phyloP scores from a whole-genome alignment of 129 eudicot species.

The Helianthus tuberosus region DNA sequence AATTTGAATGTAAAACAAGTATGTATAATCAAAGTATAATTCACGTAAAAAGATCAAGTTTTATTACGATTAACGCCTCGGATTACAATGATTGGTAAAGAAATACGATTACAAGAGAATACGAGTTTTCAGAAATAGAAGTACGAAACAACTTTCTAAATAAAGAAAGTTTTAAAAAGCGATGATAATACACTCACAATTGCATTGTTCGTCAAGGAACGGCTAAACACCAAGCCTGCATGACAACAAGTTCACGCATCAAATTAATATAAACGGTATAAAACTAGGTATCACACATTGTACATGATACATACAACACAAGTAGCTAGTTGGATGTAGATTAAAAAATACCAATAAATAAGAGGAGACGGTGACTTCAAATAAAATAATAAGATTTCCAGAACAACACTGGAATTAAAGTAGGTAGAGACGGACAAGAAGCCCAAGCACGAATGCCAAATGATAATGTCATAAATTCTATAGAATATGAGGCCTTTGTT shows the following conservation, averaged over 20 bases:
- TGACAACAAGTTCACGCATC: not conserved
- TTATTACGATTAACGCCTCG: no score
- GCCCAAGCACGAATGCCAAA: conserved; percentile 11
- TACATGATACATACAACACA: not conserved
- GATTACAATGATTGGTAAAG: no score
- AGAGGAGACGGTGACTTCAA: not conserved
- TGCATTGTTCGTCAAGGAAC: not conserved
- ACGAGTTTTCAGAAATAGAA: no score
- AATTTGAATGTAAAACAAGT: no score
- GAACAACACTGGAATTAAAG: not conserved
- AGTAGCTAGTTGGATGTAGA: not conserved
- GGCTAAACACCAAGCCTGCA: not conserved
- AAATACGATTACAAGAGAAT: no score
- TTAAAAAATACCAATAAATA: conserved; percentile 1
- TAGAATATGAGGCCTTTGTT: not conserved
- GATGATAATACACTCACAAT: not conserved
- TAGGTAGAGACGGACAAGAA: conserved; percentile 3
- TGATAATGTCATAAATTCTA: conserved; percentile 4
- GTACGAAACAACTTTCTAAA: no score
- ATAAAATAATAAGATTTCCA: conserved; percentile 4
- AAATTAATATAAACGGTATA: no score
- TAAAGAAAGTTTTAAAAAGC: no score
- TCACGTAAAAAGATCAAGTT: no score
- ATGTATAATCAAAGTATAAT: no score
- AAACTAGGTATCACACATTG: not conserved